phyloP scores from a whole-genome alignment of 2,329 filamentous ascomycete species.

The Venturia effusa region DNA sequence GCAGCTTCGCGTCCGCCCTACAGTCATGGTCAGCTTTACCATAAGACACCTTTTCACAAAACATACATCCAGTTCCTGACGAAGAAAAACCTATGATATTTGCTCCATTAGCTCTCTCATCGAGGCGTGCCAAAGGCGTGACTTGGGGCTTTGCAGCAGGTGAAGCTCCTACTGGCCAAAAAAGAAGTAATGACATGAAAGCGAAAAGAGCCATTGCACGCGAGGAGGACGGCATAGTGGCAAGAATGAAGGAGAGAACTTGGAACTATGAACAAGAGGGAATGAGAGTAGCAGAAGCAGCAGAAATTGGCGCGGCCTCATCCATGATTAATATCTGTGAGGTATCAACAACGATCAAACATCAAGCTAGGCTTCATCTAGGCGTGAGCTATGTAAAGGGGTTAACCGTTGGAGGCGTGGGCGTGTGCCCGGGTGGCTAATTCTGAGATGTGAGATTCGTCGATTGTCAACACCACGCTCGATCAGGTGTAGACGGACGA shows the following conservation, averaged over 20 bases:
- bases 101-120: slow-evolving; percentile 5
- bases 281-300: not conserved
- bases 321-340: not conserved
- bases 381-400: not conserved
- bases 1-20: slow-evolving; percentile 8
- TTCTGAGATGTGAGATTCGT: not conserved
- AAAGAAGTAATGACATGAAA: not conserved
- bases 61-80: slow-evolving; percentile 4
- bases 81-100: slow-evolving; percentile 8
- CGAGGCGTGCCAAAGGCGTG: not conserved
- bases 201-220: not conserved
- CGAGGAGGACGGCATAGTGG: not conserved
- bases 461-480: not conserved
- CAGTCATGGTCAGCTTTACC: not conserved
- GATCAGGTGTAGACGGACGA: not conserved
- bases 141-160: not conserved
- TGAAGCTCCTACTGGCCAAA: not conserved
- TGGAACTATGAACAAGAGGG: not conserved
- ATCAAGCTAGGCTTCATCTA: not conserved
- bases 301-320: not conserved
- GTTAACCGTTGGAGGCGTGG: too few species aligned
- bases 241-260: not conserved
- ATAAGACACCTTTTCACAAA: not conserved
- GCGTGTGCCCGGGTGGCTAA: not conserved
- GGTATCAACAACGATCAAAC: not conserved